phyloP scores from a whole-genome alignment of 2,329 filamentous ascomycete genomes.

The Verticillium longisporum region DNA sequence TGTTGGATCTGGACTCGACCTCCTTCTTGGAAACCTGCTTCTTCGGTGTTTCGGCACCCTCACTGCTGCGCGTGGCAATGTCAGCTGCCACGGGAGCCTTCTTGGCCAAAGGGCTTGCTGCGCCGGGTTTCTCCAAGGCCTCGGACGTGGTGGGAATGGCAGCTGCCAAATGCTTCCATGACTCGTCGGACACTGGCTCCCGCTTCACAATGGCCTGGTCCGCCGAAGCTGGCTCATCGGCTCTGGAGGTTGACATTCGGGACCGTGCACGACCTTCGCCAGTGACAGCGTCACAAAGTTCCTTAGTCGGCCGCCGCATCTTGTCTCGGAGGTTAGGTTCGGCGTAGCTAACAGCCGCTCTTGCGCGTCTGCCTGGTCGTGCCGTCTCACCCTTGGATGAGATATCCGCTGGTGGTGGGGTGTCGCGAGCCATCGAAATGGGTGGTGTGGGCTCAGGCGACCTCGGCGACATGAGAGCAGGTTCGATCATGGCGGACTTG shows the following conservation, averaged over 20 bases:
- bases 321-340: slow-evolving; percentile 77
- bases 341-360: slow-evolving; percentile 69
- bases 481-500: slow-evolving; percentile 28
- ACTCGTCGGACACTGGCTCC: slow-evolving; percentile 21
- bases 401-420: slow-evolving; percentile 54
- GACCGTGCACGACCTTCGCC: slow-evolving; percentile 50
- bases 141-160: slow-evolving; percentile 1
- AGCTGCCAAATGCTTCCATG: slow-evolving; percentile 22
- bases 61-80: not conserved
- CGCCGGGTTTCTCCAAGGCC: slow-evolving; percentile 7
- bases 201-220: slow-evolving; percentile 21
- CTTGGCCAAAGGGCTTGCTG: slow-evolving; percentile 33
- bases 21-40: not conserved
- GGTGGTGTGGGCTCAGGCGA: slow-evolving; percentile 39
- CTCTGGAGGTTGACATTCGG: slow-evolving; percentile 30
- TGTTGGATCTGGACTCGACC: not conserved
- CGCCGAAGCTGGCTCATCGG: slow-evolving; percentile 16
- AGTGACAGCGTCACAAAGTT: slow-evolving; percentile 66
- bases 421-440: slow-evolving; percentile 36
- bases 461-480: slow-evolving; percentile 35
- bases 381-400: slow-evolving; percentile 48
- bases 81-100: slow-evolving; percentile 23
- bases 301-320: slow-evolving; percentile 74
- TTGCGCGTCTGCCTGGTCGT: slow-evolving; percentile 60
- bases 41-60: not conserved